Conservation (phyloP, 441 rosid genomes). For the Melastoma candidum region DNA sequence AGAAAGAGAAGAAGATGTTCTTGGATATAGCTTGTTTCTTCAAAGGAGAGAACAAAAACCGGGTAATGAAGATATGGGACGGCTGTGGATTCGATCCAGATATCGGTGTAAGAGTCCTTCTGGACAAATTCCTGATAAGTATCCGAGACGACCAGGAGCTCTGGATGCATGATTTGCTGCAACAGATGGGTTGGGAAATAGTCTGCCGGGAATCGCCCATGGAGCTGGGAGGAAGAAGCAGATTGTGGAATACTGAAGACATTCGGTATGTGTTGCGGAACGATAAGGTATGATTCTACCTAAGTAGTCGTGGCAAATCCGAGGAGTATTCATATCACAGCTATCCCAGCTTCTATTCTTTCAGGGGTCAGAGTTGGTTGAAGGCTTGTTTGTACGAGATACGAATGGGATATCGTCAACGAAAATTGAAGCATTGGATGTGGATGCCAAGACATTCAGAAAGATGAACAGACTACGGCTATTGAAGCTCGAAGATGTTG, state of each 20-base stretch:
- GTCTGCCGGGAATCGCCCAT: slow-evolving; percentile 28
- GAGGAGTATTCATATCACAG: not conserved
- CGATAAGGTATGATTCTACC: slow-evolving; percentile 17
- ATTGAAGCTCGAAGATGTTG: slow-evolving; percentile 11
- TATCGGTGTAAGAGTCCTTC: slow-evolving; percentile 20
- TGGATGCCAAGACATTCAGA: slow-evolving; percentile 17
- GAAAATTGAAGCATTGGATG: not conserved
- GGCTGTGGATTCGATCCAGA: slow-evolving; percentile 12
- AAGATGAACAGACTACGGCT: slow-evolving; percentile 28
- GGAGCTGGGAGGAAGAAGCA: slow-evolving; percentile 26
- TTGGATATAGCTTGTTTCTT: slow-evolving; percentile 37
- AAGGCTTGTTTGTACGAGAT: slow-evolving; percentile 18
- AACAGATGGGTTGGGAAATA: slow-evolving; percentile 46
- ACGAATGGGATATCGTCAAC: slow-evolving; percentile 2
- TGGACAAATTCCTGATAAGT: slow-evolving; percentile 23
- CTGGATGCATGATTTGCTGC: slow-evolving; percentile 36
- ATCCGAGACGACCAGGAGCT: slow-evolving; percentile 5
- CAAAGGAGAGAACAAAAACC: slow-evolving; percentile 8
- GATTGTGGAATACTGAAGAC: slow-evolving; percentile 31
- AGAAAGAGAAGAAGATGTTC: slow-evolving; percentile 21
- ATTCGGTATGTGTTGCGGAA: slow-evolving; percentile 6
- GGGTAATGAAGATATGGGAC: slow-evolving; percentile 11
- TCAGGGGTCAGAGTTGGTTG: slow-evolving; percentile 10
- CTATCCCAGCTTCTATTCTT: not conserved
- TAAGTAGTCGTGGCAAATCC: slow-evolving; percentile 1